These are phyloP conservation scores for Coprinopsis cinerea DNA, from an alignment of 768 basidiomycete species.

Conservation along the genomic window DNA sequence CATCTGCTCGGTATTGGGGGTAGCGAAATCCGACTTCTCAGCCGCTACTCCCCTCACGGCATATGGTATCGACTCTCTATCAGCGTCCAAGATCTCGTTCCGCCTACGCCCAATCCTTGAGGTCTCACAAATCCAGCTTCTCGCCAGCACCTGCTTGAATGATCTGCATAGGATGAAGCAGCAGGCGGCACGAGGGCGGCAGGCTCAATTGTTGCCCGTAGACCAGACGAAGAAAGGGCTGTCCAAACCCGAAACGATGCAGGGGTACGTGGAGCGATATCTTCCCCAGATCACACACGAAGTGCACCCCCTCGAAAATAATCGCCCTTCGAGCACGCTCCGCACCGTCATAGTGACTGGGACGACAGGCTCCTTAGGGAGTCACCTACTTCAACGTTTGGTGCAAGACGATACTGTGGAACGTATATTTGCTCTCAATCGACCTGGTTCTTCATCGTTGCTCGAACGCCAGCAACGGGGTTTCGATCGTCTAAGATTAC, in stretches of 20 bases:
- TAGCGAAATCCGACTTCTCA: conserved; percentile 28
- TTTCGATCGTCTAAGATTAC: background rate
- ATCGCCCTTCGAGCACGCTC: background rate
- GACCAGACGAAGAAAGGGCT: background rate
- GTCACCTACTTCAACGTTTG: conserved; percentile 1
- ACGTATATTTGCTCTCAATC: background rate
- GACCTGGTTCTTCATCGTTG: background rate
- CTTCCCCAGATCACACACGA: too few relatives aligned
- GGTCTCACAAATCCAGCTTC: conserved; percentile 30
- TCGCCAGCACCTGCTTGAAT: conserved; percentile 26
- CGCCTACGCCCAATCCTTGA: conserved; percentile 24
- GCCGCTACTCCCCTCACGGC: conserved; percentile 32
- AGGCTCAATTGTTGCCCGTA: background rate
- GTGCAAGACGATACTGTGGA: background rate
- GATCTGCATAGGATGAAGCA: conserved; percentile 19
- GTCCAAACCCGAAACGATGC: background rate
- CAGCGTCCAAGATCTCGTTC: conserved; percentile 31
- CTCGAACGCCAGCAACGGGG: background rate
- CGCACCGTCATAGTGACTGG: conserved; percentile 4
- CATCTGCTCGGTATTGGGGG: conserved; percentile 20
- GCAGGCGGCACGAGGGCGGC: too few relatives aligned
- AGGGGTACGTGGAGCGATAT: background rate
- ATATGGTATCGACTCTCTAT: conserved; percentile 38
- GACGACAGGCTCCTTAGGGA: conserved; percentile 10
- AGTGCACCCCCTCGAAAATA: background rate